These are phyloP conservation scores for Aegilops tauschii DNA, from an alignment of 176 grass and related monocot species.

Conservation along the genomic window DNA sequence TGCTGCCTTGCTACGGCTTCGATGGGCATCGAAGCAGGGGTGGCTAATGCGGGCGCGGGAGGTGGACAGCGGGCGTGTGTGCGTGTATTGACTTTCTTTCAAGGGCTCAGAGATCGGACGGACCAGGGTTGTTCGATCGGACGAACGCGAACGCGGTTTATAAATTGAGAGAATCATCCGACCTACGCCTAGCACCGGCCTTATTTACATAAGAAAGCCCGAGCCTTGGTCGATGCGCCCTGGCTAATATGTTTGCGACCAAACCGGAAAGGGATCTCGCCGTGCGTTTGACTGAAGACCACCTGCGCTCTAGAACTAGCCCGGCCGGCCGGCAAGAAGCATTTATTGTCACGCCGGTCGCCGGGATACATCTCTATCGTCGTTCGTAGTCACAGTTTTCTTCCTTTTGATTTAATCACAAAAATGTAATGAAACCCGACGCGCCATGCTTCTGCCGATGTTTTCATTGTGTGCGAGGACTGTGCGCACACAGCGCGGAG, in stretches of 20 bases:
- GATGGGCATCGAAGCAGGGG: no score
- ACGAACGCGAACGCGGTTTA: no score
- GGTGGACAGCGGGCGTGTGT: no score
- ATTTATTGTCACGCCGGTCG: not conserved
- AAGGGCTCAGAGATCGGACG: no score
- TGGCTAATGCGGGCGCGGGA: no score
- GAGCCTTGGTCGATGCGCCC: slow-evolving; percentile 28
- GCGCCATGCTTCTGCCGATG: not conserved
- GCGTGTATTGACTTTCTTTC: no score
- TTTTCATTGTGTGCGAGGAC: not conserved
- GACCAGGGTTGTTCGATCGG: no score
- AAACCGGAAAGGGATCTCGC: not conserved
- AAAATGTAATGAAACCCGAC: no score
- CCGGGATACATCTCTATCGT: not conserved
- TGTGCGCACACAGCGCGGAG: not conserved
- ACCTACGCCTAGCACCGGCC: no score
- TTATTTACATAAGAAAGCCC: not conserved
- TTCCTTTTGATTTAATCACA: not conserved
- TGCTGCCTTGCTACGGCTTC: no score
- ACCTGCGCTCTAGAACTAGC: not conserved
- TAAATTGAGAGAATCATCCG: no score
- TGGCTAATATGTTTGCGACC: slow-evolving; percentile 18
- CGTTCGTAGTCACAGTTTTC: not conserved
- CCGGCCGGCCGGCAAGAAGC: not conserved
- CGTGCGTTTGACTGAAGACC: slow-evolving; percentile 22